phyloP scores from a whole-genome alignment of 768 basidiomycete species.

The Lactarius deliciosus region DNA sequence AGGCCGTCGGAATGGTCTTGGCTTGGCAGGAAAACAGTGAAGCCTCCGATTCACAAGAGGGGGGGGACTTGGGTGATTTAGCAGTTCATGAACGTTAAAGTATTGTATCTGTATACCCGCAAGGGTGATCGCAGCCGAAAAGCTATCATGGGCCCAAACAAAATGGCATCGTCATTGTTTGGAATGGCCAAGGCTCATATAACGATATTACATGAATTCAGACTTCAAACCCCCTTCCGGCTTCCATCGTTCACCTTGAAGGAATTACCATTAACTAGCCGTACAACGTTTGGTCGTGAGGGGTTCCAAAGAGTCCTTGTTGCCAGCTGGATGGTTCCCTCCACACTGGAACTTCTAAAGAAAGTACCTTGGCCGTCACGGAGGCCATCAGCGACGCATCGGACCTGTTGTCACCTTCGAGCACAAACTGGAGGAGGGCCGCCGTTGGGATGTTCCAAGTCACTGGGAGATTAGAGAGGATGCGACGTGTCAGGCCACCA shows the following conservation, averaged over 20 bases:
- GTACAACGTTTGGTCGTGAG: constrained; percentile 71
- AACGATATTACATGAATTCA: not conserved
- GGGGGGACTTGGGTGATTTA: not conserved
- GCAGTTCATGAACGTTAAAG: too few species aligned
- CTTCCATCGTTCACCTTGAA: not conserved
- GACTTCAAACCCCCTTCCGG: not conserved
- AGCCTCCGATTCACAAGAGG: not conserved
- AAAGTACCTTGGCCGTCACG: constrained; percentile 50
- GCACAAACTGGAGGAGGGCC: constrained; percentile 67
- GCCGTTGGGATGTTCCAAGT: constrained; percentile 55
- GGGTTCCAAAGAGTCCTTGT: constrained; percentile 64
- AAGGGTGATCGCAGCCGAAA: not conserved
- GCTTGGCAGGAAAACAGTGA: constrained; percentile 64
- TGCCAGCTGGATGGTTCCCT: constrained; percentile 65
- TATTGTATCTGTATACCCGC: not conserved
- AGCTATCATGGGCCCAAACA: not conserved
- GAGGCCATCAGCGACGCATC: constrained; percentile 67
- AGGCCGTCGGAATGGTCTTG: constrained; percentile 47
- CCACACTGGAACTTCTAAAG: constrained; percentile 46
- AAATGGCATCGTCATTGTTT: not conserved
- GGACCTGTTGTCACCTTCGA: constrained; percentile 78
- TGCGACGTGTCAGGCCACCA: constrained; percentile 67
- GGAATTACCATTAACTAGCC: constrained; percentile 42
- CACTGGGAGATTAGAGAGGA: constrained; percentile 49
- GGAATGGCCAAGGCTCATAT: not conserved